Conservation (phyloP, 2,329 filamentous ascomycete genomes). For the Dactylellina parvicollis region DNA sequence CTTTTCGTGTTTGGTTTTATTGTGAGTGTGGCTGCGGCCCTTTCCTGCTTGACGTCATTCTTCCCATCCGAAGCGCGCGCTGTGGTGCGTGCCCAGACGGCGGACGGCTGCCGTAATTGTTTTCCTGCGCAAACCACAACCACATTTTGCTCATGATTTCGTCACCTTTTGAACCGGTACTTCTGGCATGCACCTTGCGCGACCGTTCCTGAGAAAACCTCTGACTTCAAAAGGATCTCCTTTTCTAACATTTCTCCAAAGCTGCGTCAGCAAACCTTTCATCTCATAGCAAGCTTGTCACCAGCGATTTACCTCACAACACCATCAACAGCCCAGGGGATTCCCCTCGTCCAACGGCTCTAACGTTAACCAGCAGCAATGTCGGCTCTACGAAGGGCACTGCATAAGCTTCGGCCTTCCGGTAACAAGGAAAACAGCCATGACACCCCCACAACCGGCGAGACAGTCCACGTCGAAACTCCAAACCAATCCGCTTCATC, state of each 20-base stretch:
- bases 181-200: neutral
- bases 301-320: neutral
- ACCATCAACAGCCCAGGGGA: neutral
- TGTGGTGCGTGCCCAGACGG: constrained; percentile 17
- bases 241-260: neutral
- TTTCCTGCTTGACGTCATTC: constrained; percentile 38
- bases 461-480: constrained; percentile 37
- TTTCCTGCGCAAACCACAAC: constrained; percentile 34
- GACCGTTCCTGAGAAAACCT: neutral
- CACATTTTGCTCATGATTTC: constrained; percentile 2
- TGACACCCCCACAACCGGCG: constrained; percentile 3
- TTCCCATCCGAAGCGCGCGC: constrained; percentile 14
- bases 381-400: constrained; percentile 50
- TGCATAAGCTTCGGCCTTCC: constrained; percentile 39
- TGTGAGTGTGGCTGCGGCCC: constrained; percentile 5
- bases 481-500: constrained; percentile 44
- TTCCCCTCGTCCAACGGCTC: neutral
- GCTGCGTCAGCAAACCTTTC: neutral
- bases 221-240: neutral
- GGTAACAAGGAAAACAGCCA: constrained; percentile 23
- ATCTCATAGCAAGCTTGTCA: too few species aligned
- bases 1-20: neutral
- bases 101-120: constrained; percentile 28
- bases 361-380: constrained; percentile 26
- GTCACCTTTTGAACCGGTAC: neutral